These are phyloP conservation scores for Calonectria montana DNA, from an alignment of 2,329 filamentous ascomycete genomes.

Conservation along the genomic window DNA sequence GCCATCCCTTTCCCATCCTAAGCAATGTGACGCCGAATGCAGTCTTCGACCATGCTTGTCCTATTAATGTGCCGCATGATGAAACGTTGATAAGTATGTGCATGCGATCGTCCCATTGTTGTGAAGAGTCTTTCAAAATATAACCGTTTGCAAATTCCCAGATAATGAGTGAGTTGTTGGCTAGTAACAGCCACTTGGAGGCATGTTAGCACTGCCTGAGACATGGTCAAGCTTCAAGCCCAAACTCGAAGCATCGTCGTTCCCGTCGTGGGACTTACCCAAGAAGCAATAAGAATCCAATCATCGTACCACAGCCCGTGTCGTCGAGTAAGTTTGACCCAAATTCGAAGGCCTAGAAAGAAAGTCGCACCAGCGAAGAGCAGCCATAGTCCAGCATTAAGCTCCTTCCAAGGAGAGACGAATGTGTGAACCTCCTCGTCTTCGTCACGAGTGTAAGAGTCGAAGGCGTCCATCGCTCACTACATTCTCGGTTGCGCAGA, in stretches of 20 bases:
- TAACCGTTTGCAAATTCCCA: constrained; percentile 62
- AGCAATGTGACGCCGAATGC: constrained; percentile 52
- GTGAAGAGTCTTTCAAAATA: constrained; percentile 48
- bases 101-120: constrained; percentile 63
- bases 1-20: constrained; percentile 57
- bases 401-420: constrained; percentile 43
- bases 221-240: neutral
- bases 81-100: constrained; percentile 62
- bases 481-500: constrained; percentile 21
- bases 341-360: constrained; percentile 47
- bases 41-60: constrained; percentile 51
- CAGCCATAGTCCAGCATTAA: constrained; percentile 49
- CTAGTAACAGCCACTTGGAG: constrained; percentile 53
- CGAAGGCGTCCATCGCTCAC: constrained; percentile 28
- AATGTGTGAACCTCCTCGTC: constrained; percentile 39
- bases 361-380: constrained; percentile 46
- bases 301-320: constrained; percentile 54
- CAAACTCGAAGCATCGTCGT: neutral
- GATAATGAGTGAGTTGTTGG: constrained; percentile 58
- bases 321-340: constrained; percentile 49
- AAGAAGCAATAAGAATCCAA: constrained; percentile 50
- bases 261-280: constrained; percentile 43
- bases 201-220: neutral
- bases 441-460: constrained; percentile 37
- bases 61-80: constrained; percentile 51